These are phyloP conservation scores for Volvariella surrecta DNA, from an alignment of 1,284 basidiomycete genomes.

Conservation along the genomic window DNA sequence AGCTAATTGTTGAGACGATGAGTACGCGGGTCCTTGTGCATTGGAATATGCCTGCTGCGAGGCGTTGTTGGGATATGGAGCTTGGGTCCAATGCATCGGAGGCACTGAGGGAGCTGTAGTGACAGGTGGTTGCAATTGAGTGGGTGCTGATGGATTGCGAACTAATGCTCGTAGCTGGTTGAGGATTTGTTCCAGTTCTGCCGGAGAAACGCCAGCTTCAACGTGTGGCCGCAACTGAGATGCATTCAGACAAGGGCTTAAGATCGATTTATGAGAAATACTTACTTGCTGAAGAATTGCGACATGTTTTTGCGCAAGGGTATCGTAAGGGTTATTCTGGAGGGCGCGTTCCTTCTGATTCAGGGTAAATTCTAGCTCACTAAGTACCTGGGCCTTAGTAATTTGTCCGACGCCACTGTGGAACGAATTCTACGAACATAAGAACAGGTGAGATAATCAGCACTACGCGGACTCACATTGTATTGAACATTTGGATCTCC, in stretches of 20 bases:
- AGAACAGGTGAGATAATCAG: background rate
- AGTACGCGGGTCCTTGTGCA: constrained; percentile 1
- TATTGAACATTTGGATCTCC: constrained; percentile 35
- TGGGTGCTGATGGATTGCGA: constrained; percentile 31
- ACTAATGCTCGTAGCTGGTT: constrained; percentile 65
- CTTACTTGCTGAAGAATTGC: constrained; percentile 64
- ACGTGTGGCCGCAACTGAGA: constrained; percentile 68
- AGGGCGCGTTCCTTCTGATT: constrained; percentile 66
- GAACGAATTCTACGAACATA: constrained; percentile 15
- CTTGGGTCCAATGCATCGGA: constrained; percentile 13
- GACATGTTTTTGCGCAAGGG: constrained; percentile 54
- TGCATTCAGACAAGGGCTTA: constrained; percentile 7
- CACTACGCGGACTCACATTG: constrained; percentile 21
- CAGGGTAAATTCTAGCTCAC: constrained; percentile 71
- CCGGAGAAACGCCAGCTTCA: constrained; percentile 71
- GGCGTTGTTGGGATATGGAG: constrained; percentile 11
- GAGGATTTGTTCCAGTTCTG: constrained; percentile 76
- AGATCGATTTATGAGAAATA: constrained; percentile 1
- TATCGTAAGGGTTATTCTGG: constrained; percentile 61
- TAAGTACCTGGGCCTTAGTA: constrained; percentile 68
- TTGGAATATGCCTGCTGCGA: constrained; percentile 1
- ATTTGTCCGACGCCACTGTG: constrained; percentile 34
- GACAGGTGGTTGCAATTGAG: constrained; percentile 22
- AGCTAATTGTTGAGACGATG: constrained; percentile 10
- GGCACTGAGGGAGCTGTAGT: constrained; percentile 10